Percentiles rank a stretch among this genome's conserved stretches.
Conservation (phyloP, 805 yeast species). For the Vanderwaltozyma tropicalis region DNA sequence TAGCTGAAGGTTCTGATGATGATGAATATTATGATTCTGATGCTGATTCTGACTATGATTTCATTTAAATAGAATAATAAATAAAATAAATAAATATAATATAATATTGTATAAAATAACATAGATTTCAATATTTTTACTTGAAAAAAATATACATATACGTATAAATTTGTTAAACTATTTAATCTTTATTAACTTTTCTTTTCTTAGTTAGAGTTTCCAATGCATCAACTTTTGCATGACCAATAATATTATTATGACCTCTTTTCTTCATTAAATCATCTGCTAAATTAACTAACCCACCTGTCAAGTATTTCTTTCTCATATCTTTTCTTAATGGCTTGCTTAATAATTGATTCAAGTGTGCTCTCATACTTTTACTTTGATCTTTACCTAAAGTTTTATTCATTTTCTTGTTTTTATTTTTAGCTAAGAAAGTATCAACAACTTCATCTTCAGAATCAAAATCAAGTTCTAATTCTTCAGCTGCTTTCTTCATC, state of each 20-base stretch:
- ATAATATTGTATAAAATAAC: neutral
- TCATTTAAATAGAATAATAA: conserved; percentile 17
- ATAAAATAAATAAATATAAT: neutral
- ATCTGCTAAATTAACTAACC: conserved; percentile 68
- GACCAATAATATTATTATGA: conserved; percentile 62
- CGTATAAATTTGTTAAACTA: neutral
- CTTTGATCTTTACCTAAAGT: conserved; percentile 43
- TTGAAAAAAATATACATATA: neutral
- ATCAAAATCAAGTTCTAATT: conserved; percentile 68
- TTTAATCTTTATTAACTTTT: conserved; percentile 2
- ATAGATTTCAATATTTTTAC: neutral
- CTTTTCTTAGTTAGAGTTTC: conserved; percentile 39
- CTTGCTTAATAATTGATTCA: conserved; percentile 40
- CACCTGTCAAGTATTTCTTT: conserved; percentile 71
- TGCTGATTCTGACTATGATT: conserved; percentile 31
- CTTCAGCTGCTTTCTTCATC: conserved; percentile 87
- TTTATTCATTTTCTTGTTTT: conserved; percentile 44
- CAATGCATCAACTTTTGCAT: conserved; percentile 55
- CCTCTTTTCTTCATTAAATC: conserved; percentile 57
- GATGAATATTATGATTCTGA: conserved; percentile 71
- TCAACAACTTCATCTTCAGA: conserved; percentile 43
- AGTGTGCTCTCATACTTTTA: conserved; percentile 38
- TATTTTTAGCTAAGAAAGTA: conserved; percentile 45
- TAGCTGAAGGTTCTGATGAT: conserved; percentile 80
- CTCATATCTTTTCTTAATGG: conserved; percentile 57